Base-by-base conservation (phyloP, 2,329 filamentous ascomycete genomes). In the Zarea fungicola region DNA sequence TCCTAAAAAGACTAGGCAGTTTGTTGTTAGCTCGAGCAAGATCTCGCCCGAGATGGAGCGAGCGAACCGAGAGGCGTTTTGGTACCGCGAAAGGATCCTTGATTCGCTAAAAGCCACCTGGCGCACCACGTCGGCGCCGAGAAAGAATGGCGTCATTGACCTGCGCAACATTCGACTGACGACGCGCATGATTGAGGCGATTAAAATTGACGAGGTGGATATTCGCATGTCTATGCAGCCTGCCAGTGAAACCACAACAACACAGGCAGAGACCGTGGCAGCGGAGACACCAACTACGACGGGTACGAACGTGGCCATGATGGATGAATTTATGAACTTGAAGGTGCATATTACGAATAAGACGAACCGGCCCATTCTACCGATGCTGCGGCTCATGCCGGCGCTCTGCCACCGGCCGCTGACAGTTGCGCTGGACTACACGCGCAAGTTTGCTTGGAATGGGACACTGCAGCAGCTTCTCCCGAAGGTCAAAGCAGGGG, bases 51-150 rank as follows among this genome's bases (percentile, higher is more conserved):
- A 93, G 55, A 80, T 78, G 36, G 91, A 96, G 67, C 80, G 87
- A 28, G 79, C 83, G 11, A 85, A 78, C 52, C 77, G 91, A 44
- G 89, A 96, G 67, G 82, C 84, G 1, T 96, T 96, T 64, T 96
- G 91, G 91, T 96, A 89, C 65, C 81, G 90, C 14, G 87, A 95
- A 64, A 83, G 81, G 60, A 77, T 96, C 2, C 76, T 96, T 3
- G 83, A 85, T 52, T 74, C 75, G 35, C 69, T 96, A 9, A 76
- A 75, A 22, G 89, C 85, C 0, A 80, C 75, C 0, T 96, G 91
- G 91, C 79, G 73, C 48, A 81, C 80, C 0, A 71, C 57, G 1
- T 71, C 73, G 1, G 71, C 71, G 2, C 71, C 73, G 0, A 65
- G 69, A 39, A 76, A 85, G 32, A 69, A 72, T 39, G 91, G 91